Percentiles rank a stretch among this genome's conserved stretches.
These are phyloP conservation scores for Berberis thunbergii DNA, from an alignment of 164 flowering plant genomes.

Conservation along the genomic window DNA sequence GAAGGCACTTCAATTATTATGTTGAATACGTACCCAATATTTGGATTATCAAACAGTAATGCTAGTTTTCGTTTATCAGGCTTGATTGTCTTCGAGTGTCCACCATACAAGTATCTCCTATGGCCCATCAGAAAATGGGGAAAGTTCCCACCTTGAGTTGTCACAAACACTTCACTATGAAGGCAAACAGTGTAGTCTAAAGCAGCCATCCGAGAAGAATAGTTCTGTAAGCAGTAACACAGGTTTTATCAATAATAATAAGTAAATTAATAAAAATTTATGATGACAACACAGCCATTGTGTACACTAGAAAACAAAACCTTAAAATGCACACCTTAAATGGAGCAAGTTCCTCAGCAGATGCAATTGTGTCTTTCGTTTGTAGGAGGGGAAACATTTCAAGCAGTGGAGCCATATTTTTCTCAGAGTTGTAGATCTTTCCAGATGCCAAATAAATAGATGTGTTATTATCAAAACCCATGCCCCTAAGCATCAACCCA, in stretches of 20 bases:
- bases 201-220: constrained; percentile 89
- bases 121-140: constrained; percentile 95
- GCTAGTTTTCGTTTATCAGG: constrained; percentile 79
- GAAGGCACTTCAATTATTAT: too few relatives aligned
- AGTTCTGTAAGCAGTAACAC: constrained; percentile 32
- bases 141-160: constrained; percentile 95
- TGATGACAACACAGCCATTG: not conserved
- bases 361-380: constrained; percentile 66
- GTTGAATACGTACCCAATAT: constrained; percentile 35
- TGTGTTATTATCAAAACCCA: constrained; percentile 71
- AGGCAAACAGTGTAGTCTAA: constrained; percentile 78
- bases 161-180: constrained; percentile 83
- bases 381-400: constrained; percentile 69
- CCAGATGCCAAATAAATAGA: constrained; percentile 78
- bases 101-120: constrained; percentile 54
- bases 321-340: constrained; percentile 31
- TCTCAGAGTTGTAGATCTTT: constrained; percentile 51
- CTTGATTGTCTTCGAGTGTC: constrained; percentile 81
- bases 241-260: not conserved
- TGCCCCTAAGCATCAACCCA: constrained; percentile 88
- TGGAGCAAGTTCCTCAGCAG: constrained; percentile 55
- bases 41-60: constrained; percentile 44
- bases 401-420: constrained; percentile 47
- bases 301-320: not conserved
- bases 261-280: too few relatives aligned